Evolutionary conservation across 2,329 filamentous ascomycete genomes (phyloP).

Genomic region (Pseudopithomyces maydicus): DNA sequence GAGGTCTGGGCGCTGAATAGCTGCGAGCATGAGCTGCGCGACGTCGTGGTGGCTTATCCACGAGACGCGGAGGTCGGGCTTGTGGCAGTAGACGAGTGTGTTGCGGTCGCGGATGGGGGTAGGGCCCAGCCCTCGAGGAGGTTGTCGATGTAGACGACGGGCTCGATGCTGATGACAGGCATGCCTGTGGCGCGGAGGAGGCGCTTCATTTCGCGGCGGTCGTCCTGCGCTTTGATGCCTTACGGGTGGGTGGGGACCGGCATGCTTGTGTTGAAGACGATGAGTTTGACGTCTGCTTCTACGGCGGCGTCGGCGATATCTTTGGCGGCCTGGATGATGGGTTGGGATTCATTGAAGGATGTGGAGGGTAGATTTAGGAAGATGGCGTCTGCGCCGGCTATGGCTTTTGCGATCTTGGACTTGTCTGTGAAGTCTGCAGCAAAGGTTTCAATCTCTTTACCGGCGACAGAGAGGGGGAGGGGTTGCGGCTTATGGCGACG

Average conservation of each 20-base stretch:
- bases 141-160: constrained; percentile 48
- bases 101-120: constrained; percentile 39
- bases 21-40: constrained; percentile 46
- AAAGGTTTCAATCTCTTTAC: constrained; percentile 19
- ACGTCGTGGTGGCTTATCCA: constrained; percentile 51
- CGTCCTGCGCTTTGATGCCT: constrained; percentile 36
- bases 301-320: constrained; percentile 26
- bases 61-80: constrained; percentile 41
- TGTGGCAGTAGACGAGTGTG: constrained; percentile 49
- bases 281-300: constrained; percentile 17
- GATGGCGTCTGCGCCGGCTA: constrained; percentile 24
- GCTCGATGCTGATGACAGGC: constrained; percentile 43
- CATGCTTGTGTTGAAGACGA: constrained; percentile 40
- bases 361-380: constrained; percentile 37
- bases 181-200: constrained; percentile 37
- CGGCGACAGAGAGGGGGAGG: constrained; percentile 21
- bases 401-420: constrained; percentile 16
- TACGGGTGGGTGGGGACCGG: constrained; percentile 26
- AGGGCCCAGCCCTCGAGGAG: constrained; percentile 48
- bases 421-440: constrained; percentile 29
- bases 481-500: constrained; percentile 33
- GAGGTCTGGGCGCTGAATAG: constrained; percentile 38
- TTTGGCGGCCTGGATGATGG: constrained; percentile 28
- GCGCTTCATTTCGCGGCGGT: constrained; percentile 35
- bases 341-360: constrained; percentile 31